phyloP scores from a whole-genome alignment of 2,329 filamentous ascomycete genomes.

The Fusarium acutatum region DNA sequence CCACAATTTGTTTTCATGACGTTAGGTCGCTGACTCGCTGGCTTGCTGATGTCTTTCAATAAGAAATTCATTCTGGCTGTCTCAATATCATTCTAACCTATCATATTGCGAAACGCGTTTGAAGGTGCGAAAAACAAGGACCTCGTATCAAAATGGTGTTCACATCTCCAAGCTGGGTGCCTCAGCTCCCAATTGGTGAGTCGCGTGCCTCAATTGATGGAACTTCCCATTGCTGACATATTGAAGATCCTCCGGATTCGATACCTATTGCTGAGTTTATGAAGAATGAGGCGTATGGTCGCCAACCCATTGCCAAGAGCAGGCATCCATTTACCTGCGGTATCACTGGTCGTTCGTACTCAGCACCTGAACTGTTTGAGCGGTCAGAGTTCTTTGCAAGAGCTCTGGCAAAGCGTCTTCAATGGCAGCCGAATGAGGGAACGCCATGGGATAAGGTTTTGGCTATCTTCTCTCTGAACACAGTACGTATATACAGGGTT shows the following conservation, averaged over 20 bases:
- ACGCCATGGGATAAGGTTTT: conserved; percentile 85
- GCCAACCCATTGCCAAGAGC: conserved; percentile 68
- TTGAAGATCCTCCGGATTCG: conserved; percentile 1
- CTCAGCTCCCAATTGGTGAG: neutral
- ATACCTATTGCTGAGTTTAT: conserved; percentile 17
- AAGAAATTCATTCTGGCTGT: neutral
- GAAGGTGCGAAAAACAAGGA: neutral
- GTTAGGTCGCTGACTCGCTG: neutral
- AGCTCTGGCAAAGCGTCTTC: conserved; percentile 69
- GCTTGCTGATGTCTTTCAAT: neutral
- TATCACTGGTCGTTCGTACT: conserved; percentile 73
- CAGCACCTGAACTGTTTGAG: conserved; percentile 67
- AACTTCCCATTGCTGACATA: neutral
- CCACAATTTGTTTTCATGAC: neutral
- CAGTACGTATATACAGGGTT: conserved; percentile 53
- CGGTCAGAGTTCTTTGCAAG: conserved; percentile 72
- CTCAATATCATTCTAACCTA: neutral
- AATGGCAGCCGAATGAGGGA: conserved; percentile 73
- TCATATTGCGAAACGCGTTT: neutral
- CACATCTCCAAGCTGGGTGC: neutral
- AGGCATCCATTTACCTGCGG: conserved; percentile 82
- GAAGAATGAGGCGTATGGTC: conserved; percentile 15
- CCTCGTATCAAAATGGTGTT: neutral
- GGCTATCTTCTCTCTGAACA: conserved; percentile 79
- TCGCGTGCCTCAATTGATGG: too few species aligned